Percentiles rank a stretch among this genome's conserved stretches.
These are phyloP conservation scores for Saccharum hybrid DNA, from an alignment of 202 grass and related monocot species.

Conservation along the genomic window DNA sequence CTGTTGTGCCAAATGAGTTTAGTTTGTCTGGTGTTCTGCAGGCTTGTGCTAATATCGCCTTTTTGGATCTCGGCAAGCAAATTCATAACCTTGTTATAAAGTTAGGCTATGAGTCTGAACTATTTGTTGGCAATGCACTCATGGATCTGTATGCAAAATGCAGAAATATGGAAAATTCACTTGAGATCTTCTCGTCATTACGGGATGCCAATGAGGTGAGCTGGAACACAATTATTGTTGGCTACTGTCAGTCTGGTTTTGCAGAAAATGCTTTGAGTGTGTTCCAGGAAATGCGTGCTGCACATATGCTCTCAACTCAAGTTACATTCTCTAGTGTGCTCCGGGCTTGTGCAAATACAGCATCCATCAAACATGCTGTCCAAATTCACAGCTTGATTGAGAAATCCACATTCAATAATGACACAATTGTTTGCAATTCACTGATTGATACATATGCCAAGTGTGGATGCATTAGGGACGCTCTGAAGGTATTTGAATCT, in stretches of 20 bases:
- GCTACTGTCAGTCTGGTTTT: conserved; percentile 58
- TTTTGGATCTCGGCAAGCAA: conserved; percentile 56
- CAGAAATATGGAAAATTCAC: conserved; percentile 59
- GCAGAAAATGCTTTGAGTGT: conserved; percentile 64
- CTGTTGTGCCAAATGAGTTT: conserved; percentile 60
- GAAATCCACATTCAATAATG: conserved; percentile 9
- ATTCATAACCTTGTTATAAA: conserved; percentile 64
- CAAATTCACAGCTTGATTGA: conserved; percentile 31
- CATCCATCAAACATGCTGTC: conserved; percentile 50
- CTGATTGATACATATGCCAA: conserved; percentile 81
- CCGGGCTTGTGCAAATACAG: conserved; percentile 62
- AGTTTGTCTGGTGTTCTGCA: conserved; percentile 78
- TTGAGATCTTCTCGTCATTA: conserved; percentile 58
- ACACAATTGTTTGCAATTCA: conserved; percentile 65
- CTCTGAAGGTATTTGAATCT: conserved; percentile 55
- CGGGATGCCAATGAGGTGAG: conserved; percentile 65
- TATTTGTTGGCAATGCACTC: conserved; percentile 70
- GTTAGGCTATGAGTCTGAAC: conserved; percentile 58
- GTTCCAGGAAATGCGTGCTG: conserved; percentile 58
- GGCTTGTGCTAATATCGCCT: conserved; percentile 64
- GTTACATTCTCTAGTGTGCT: conserved; percentile 77
- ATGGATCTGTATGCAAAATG: conserved; percentile 80
- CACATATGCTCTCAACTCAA: conserved; percentile 51
- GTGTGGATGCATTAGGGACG: conserved; percentile 66
- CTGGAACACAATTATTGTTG: conserved; percentile 79